Percentiles rank a stretch among this genome's conserved stretches.
Conservation (phyloP, 345 rosid species). For the Microthlaspi erraticum region DNA sequence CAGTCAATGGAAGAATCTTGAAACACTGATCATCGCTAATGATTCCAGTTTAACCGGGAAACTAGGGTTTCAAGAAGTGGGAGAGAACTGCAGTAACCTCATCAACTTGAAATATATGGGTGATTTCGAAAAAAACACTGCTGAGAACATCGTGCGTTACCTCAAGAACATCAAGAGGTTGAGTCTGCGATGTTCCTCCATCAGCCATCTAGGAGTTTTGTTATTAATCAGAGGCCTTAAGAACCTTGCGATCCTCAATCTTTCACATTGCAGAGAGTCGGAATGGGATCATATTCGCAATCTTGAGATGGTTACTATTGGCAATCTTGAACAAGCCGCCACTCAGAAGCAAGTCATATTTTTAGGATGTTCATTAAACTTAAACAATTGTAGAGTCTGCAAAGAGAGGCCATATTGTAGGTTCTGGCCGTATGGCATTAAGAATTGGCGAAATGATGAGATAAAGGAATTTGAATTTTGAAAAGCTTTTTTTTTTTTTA, state of each 20-base stretch:
- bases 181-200: conserved; percentile 6
- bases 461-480: conserved; percentile 8
- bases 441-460: conserved; percentile 19
- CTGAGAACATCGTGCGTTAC: neutral
- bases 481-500: neutral
- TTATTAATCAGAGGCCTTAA: neutral
- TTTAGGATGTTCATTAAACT: neutral
- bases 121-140: neutral
- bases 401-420: neutral
- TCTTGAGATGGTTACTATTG: neutral
- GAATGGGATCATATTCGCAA: too few relatives aligned
- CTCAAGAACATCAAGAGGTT: conserved; percentile 3
- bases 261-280: conserved; percentile 5
- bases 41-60: neutral
- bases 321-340: conserved; percentile 8
- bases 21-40: conserved; percentile 24
- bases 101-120: conserved; percentile 6
- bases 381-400: conserved; percentile 6
- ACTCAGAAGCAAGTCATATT: conserved; percentile 12
- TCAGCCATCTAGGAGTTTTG: neutral
- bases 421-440: neutral
- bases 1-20: conserved; percentile 27
- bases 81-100: conserved; percentile 19
- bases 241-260: neutral
- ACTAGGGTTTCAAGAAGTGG: neutral